These are phyloP conservation scores for Anthracocystis panici-leucophaei DNA, from an alignment of 1,284 basidiomycete genomes.

Conservation along the genomic window DNA sequence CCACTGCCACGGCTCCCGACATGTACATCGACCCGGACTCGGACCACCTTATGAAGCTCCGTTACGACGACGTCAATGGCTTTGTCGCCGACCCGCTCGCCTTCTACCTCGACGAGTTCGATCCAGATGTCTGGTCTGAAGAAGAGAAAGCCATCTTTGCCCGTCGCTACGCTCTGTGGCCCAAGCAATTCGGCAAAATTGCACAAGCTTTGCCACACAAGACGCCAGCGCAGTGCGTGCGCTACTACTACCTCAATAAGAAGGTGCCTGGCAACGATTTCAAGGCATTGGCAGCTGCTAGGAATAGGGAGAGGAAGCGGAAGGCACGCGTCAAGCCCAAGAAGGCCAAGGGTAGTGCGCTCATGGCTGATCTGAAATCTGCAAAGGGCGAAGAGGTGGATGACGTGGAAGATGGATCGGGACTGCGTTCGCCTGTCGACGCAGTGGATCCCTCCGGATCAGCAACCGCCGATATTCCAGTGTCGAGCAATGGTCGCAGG, in stretches of 20 bases:
- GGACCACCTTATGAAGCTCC: slow-evolving; percentile 73
- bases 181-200: slow-evolving; percentile 93
- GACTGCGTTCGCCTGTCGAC: slow-evolving; percentile 38
- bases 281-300: slow-evolving; percentile 63
- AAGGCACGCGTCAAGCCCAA: slow-evolving; percentile 65
- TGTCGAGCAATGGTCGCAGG: slow-evolving; percentile 21
- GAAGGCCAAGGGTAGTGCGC: slow-evolving; percentile 69
- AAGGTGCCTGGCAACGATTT: slow-evolving; percentile 72
- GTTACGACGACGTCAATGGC: slow-evolving; percentile 86
- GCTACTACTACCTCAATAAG: slow-evolving; percentile 95
- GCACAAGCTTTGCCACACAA: slow-evolving; percentile 85
- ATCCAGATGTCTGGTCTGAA: slow-evolving; percentile 78
- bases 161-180: slow-evolving; percentile 83
- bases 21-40: slow-evolving; percentile 80
- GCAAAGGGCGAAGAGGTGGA: slow-evolving; percentile 67
- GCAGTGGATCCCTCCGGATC: slow-evolving; percentile 22
- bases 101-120: slow-evolving; percentile 72
- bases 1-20: slow-evolving; percentile 90
- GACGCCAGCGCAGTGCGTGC: slow-evolving; percentile 87
- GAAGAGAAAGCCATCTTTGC: slow-evolving; percentile 85
- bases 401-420: slow-evolving; percentile 53
- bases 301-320: slow-evolving; percentile 66
- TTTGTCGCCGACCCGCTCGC: slow-evolving; percentile 81
- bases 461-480: slow-evolving; percentile 6
- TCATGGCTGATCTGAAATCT: slow-evolving; percentile 67